Evolutionary conservation across 225 moss, liverwort and hornwort species (phyloP).

Genomic region (Rhytidiadelphus loreus): DNA sequence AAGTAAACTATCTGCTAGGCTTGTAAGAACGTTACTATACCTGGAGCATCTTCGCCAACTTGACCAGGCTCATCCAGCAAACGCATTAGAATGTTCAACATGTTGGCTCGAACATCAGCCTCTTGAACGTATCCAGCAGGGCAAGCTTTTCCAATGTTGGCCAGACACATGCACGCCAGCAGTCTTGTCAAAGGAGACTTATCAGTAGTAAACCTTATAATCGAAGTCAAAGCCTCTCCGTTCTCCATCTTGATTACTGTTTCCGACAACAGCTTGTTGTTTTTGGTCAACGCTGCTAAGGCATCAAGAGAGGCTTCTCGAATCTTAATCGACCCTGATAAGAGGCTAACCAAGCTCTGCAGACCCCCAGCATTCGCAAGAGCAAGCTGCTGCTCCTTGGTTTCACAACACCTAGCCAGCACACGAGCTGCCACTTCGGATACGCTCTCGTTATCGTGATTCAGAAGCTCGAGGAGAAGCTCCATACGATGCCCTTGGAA

Average conservation of each 20-base stretch:
- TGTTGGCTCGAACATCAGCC: slow-evolving; percentile 62
- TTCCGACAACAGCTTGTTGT: slow-evolving; percentile 66
- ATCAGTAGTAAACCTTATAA: slow-evolving; percentile 70
- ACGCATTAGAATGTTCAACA: slow-evolving; percentile 77
- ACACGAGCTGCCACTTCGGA: slow-evolving; percentile 94
- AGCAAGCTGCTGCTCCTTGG: slow-evolving; percentile 75
- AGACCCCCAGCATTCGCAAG: slow-evolving; percentile 78
- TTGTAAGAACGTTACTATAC: background rate
- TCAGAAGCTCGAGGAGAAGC: slow-evolving; percentile 76
- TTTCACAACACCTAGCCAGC: slow-evolving; percentile 92
- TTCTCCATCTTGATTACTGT: slow-evolving; percentile 61
- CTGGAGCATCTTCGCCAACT: slow-evolving; percentile 89
- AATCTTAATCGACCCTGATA: slow-evolving; percentile 65
- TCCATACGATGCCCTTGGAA: slow-evolving; percentile 88
- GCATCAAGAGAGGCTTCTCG: slow-evolving; percentile 90
- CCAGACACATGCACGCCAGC: slow-evolving; percentile 76
- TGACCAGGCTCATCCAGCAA: slow-evolving; percentile 88
- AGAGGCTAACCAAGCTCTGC: slow-evolving; percentile 69
- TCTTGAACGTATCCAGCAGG: slow-evolving; percentile 48
- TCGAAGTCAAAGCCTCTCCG: slow-evolving; percentile 42
- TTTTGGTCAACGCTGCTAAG: slow-evolving; percentile 69
- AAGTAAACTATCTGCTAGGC: background rate
- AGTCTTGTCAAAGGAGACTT: slow-evolving; percentile 79
- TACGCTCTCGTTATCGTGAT: slow-evolving; percentile 81
- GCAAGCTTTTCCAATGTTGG: slow-evolving; percentile 70